Base-by-base conservation (phyloP, 2,329 filamentous ascomycete species). In the Plectosphaerella sp. region DNA sequence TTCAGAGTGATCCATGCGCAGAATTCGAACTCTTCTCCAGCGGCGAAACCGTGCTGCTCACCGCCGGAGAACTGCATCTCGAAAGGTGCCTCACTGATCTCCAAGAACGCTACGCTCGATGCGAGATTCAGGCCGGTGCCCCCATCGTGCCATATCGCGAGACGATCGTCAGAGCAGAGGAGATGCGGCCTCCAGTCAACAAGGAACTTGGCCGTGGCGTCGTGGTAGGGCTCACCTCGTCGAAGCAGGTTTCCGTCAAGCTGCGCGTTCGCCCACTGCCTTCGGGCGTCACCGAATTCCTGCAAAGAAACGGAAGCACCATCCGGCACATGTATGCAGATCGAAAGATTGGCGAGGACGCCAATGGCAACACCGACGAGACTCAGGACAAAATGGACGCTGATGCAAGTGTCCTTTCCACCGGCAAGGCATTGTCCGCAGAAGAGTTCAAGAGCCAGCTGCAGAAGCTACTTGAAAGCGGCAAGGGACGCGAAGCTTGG, bases 111-210 rank as follows among this genome's bases (percentile, higher is more conserved):
- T 99, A 96, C 65, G 93, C 94, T 6, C 87, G 84, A 57, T 97
- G 95, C 65, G 93, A 97, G 59, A 92, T 99, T 49, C 93, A 97
- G 64, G 90, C 90, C 25, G 92, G 94, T 52, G 89, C 90, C 43
- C 89, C 94, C 1, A 97, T 99, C 55, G 94, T 99, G 14, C 94
- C 94, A 0, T 99, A 96, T 69, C 82, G 92, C 52, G 94, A 99
- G 72, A 94, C 91, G 0, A 96, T 96, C 53, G 86, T 97, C 41
- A 81, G 83, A 24, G 89, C 87, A 1, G 83, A 91, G 37, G 94
- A 99, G 69, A 99, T 99, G 94, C 86, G 91, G 22, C 85, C 91
- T 2, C 88, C 91, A 0, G 89, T 80, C 54, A 90, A 95, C 68
- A 87, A 92, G 58, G 89, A 95, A 12, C 77, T 97, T 16, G 92